Percentiles rank a stretch among this genome's conserved stretches.
phyloP scores from a whole-genome alignment of 257 asterid genomes.

The Solanum etuberosum region DNA sequence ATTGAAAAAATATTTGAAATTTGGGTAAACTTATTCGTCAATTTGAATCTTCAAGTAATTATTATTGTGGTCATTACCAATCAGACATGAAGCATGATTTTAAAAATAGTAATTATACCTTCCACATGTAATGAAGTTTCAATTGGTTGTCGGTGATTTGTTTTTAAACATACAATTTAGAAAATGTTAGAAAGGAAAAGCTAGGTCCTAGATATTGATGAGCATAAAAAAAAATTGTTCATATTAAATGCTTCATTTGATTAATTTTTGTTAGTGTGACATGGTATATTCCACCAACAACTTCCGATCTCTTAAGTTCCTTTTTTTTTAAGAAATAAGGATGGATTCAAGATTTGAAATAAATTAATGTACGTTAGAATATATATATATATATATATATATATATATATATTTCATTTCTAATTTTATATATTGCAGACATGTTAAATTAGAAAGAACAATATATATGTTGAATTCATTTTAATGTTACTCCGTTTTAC shows the following conservation, averaged over 20 bases:
- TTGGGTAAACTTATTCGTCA: too few species aligned
- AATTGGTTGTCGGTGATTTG: not conserved
- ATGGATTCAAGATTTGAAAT: too few species aligned
- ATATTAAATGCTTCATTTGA: not conserved
- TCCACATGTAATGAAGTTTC: not conserved
- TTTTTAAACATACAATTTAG: not conserved
- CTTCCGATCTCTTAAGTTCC: not conserved
- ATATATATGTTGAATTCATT: too few species aligned
- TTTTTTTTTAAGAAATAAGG: too few species aligned
- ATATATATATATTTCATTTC: too few species aligned
- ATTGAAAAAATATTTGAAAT: not conserved
- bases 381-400: too few species aligned
- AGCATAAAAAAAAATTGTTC: not conserved
- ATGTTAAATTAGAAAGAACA: too few species aligned
- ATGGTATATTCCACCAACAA: too few species aligned
- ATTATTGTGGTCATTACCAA: not conserved
- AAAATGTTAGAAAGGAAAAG: not conserved
- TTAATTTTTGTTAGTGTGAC: too few species aligned
- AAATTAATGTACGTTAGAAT: too few species aligned
- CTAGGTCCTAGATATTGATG: not conserved
- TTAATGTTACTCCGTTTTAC: too few species aligned
- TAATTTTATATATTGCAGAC: too few species aligned
- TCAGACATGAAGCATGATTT: not conserved
- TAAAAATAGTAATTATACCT: not conserved
- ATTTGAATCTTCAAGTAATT: not conserved